Base-by-base conservation (phyloP, 164 flowering plant genomes). In the Sextonia rubra region DNA sequence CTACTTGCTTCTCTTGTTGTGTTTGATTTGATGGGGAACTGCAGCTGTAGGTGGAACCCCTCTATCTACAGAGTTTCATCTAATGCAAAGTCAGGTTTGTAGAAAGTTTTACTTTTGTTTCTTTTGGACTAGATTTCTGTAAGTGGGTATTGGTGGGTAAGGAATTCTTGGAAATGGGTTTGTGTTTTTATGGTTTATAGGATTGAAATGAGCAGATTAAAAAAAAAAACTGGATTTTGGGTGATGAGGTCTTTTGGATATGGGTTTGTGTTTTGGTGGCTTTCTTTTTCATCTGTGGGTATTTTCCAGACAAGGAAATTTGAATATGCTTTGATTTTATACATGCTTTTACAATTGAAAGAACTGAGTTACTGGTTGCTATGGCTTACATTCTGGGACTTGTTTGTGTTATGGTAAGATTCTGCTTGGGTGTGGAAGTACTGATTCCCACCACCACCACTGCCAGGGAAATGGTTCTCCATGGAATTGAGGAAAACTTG, bases 1-100 rank as follows among this genome's bases (percentile, higher is more conserved):
- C 18, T 17, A 17, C 4, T 17, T 17, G 60, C 22, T 56, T 56
- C 22, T 37, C 44, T 37, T 37, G 44, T 8, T 37, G 44, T 47
- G 48, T 72, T 48, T 65, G 64, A 56, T 66, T 58, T 66, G 70
- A 73, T 73, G 96, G 93, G 96, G 60, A 91, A 89, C 77, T 87
- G 91, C 80, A 85, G 83, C 73, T 88, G 74, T 81, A 72, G 82
- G 71, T 77, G 84, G 81, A 77, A 86, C 49, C 82, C 88, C 66
- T 83, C 86, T 26, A 73, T 80, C 74, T 78, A 86, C 77, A 81
- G 84, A 77, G 87, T 88, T 60, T 87, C 90, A 56, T 82, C 93
- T 15, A 91, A 88, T 81, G 84, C 27, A 27, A 65, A 65, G 68
- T 65, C 68, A 65, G 68, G 68, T 65, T 14, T 12, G 27, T n/a